Evolutionary conservation across 495 filamentous ascomycete species (phyloP).

Genomic region (Penicillium macrosclerotiorum): DNA sequence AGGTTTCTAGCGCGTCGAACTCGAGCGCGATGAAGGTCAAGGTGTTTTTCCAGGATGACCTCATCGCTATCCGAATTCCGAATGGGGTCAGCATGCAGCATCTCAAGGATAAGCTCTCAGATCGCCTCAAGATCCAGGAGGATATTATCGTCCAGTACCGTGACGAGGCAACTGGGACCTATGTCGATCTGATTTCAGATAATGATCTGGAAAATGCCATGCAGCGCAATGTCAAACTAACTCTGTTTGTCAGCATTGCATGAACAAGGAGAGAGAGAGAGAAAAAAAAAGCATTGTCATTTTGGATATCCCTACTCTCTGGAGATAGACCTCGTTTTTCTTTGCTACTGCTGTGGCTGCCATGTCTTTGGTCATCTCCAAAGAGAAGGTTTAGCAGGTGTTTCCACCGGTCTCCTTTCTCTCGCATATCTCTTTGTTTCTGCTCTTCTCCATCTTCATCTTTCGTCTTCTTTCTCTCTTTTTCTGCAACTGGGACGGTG

Average conservation of each 20-base stretch:
- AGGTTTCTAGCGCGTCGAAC: slow-evolving; percentile 56
- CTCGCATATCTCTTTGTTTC: slow-evolving; percentile 4
- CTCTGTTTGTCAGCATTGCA: slow-evolving; percentile 68
- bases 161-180: slow-evolving; percentile 77
- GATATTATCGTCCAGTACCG: slow-evolving; percentile 78
- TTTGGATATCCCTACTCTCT: slow-evolving; percentile 3
- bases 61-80: slow-evolving; percentile 87
- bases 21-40: slow-evolving; percentile 79
- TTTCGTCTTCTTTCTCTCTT: slow-evolving; percentile 15
- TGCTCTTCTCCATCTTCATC: background rate
- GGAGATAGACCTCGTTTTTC: too few relatives aligned
- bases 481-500: slow-evolving; percentile 27
- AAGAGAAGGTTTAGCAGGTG: too few relatives aligned
- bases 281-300: too few relatives aligned
- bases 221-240: slow-evolving; percentile 80
- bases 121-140: slow-evolving; percentile 71
- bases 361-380: too few relatives aligned
- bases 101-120: slow-evolving; percentile 76
- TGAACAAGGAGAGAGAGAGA: slow-evolving; percentile 25
- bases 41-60: slow-evolving; percentile 85
- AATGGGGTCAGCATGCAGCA: slow-evolving; percentile 72
- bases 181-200: slow-evolving; percentile 71
- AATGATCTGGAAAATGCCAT: slow-evolving; percentile 78
- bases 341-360: too few relatives aligned
- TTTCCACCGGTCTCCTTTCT: too few relatives aligned